Conservation (phyloP, 306 rosid species). For the Quercus suber region DNA sequence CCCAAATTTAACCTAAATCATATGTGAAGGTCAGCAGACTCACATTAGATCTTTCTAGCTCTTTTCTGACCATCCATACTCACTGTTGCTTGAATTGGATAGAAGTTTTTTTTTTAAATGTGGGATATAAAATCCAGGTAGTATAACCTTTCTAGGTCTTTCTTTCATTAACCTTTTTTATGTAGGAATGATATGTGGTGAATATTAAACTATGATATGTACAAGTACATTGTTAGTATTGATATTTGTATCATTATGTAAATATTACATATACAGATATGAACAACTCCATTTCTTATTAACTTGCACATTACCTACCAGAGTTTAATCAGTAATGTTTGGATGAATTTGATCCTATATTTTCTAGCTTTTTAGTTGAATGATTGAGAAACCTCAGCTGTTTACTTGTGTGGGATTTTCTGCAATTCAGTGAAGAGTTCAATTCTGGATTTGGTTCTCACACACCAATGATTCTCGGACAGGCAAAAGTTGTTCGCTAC, state of each 20-base stretch:
- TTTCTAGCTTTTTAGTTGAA: slow-evolving; percentile 8
- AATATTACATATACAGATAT: not conserved
- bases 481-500: slow-evolving; percentile 92
- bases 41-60: not conserved
- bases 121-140: not conserved
- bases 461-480: slow-evolving; percentile 91
- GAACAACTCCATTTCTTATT: not conserved
- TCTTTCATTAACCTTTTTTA: not conserved
- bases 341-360: slow-evolving; percentile 2
- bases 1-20: too few species aligned
- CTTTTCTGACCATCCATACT: not conserved
- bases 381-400: slow-evolving; percentile 2
- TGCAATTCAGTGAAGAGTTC: slow-evolving; percentile 69
- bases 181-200: not conserved
- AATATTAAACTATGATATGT: not conserved
- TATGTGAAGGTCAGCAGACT: not conserved
- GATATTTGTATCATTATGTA: not conserved
- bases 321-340: slow-evolving; percentile 2
- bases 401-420: slow-evolving; percentile 17
- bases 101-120: not conserved
- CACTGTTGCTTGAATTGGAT: not conserved
- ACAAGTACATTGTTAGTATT: not conserved
- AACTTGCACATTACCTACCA: not conserved
- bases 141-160: not conserved
- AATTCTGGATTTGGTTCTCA: slow-evolving; percentile 94